Base-by-base conservation (phyloP, 805 yeast genomes). In the Trichomonascus vanleenenianus region DNA sequence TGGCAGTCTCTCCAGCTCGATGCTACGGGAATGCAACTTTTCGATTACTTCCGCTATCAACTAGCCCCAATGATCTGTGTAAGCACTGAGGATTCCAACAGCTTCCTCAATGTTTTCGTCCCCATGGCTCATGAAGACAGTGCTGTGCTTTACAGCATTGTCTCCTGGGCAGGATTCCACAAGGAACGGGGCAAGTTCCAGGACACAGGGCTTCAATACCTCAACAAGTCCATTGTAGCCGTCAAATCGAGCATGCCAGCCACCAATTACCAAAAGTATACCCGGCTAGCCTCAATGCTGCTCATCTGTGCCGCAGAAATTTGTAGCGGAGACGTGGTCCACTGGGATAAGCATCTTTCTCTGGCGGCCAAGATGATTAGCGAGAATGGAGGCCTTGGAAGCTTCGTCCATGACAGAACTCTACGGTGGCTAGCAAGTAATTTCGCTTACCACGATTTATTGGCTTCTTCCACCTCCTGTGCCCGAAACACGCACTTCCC, bases 291-390 rank as follows among this genome's bases (percentile, higher is more conserved):
- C 1, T 75, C 81, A 14, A 67, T 82, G 44, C 63, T 85, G 50
- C 76, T 85, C 43, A 67, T 85, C 42, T 76, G 84, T 52, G 86
- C 83, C n/a, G 89, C 85, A 0, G 88, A 84, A 57, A 83, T 85
- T 44, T 85, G 91, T 63, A 74, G 79, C 51, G 95, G 95, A 6
- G 94, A 85, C 60, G 86, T 83, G 31, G 72, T 72, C 32, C 76
- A 79, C 56, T 85, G 95, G 95, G 74, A 82, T 2, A 69, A 75
- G 22, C 76, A 81, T 55, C 66, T 85, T 46, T 71, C 72, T 36
- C 73, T 78, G 72, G 87, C 88, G 1, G 80, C 85, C 39, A 74
- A 74, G 46, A 64, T 85, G 22, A 74, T 85, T 33, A 66, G 70
- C 45, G 60, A 68, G 44, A 72, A 78, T 49, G 91, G 89, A 11